phyloP scores from a whole-genome alignment of 163 green algal species.

The Volvox carteri region DNA sequence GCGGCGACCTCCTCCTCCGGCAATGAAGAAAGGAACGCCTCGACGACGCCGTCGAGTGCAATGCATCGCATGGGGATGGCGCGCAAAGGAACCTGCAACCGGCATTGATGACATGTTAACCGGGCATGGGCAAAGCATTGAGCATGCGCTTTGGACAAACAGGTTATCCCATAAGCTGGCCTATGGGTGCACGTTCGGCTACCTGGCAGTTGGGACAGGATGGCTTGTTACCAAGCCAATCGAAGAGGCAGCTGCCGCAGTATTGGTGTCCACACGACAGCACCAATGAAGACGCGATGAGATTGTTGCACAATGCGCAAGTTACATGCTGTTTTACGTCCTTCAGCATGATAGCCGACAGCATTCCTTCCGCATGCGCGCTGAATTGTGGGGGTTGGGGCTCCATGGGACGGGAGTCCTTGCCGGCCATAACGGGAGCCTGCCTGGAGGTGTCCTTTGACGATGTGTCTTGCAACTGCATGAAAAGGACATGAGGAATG shows the following conservation, averaged over 20 bases:
- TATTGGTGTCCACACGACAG: conserved; percentile 67
- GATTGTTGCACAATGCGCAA: conserved; percentile 53
- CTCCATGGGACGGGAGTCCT: background rate
- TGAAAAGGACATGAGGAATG: background rate
- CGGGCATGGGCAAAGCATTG: too few species aligned
- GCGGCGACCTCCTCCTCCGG: conserved; percentile 1
- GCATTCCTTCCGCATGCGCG: background rate
- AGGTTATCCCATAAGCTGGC: too few species aligned
- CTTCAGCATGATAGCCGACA: background rate
- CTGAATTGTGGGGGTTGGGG: background rate
- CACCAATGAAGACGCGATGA: conserved; percentile 58
- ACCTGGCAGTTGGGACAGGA: conserved; percentile 66
- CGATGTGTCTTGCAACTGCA: conserved; percentile 36
- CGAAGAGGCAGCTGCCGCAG: conserved; percentile 67
- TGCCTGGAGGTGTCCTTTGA: conserved; percentile 11
- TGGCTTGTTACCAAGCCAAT: conserved; percentile 53
- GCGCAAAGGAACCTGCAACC: conserved; percentile 49
- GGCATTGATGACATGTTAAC: too few species aligned
- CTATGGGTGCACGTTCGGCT: too few species aligned
- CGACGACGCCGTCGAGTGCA: conserved; percentile 44
- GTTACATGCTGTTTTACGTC: conserved; percentile 30
- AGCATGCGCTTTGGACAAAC: too few species aligned
- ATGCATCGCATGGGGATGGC: conserved; percentile 60
- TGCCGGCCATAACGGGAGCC: background rate
- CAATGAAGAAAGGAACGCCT: conserved; percentile 15